Base-by-base conservation (phyloP, 495 filamentous ascomycete species). In the Clohesyomyces aquaticus region DNA sequence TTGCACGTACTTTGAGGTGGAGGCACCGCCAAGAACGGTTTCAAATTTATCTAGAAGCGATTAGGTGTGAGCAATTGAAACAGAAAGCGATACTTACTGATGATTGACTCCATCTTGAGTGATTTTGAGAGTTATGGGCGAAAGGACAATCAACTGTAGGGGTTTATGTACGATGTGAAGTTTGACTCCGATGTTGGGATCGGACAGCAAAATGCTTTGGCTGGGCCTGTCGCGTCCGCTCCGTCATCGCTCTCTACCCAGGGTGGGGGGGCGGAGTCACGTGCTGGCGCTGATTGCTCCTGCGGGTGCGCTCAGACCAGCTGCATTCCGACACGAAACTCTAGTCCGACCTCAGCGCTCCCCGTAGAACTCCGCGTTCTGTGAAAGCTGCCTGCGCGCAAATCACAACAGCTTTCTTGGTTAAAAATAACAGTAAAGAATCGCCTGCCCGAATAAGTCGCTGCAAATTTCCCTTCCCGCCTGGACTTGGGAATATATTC, bases 31-130 rank as follows among this genome's bases (percentile, higher is more conserved):
- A 16, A 61, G 63, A 2, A 65, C 55, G 18, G 49, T 8, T 51
- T 61, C 26, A n/a, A 66, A 61, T 22, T 66, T 66, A 41, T 52
- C 56, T 53, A 27, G 11, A 16, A 1, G n/a, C 1, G 48, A 52
- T 61, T 57, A 61, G 57, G n/a, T 19, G 12, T 19, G 41, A 14
- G 14, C 27, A 18, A 54, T 2, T 22, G 1, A 8, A 1, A 28
- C 6, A 12, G 42, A 2, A 28, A 11, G 12, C 21, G 14, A 9
- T 6, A 57, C 63, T 42, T 27, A 66, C 63, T 35, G 32, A 52
- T 50, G 26, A 66, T 32, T 42, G 57, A 27, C 10, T 66, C 63
- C 63, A 66, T 66, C 1, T 12, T 66, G 48, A 19, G 27, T 41
- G 27, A 53, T 46, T 32, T 59, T 14, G 18, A 14, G 11, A 18